Percentiles rank a stretch among this genome's conserved stretches.
These are phyloP conservation scores for Hemileia vastatrix DNA, from an alignment of 1,284 basidiomycete species.

Conservation along the genomic window DNA sequence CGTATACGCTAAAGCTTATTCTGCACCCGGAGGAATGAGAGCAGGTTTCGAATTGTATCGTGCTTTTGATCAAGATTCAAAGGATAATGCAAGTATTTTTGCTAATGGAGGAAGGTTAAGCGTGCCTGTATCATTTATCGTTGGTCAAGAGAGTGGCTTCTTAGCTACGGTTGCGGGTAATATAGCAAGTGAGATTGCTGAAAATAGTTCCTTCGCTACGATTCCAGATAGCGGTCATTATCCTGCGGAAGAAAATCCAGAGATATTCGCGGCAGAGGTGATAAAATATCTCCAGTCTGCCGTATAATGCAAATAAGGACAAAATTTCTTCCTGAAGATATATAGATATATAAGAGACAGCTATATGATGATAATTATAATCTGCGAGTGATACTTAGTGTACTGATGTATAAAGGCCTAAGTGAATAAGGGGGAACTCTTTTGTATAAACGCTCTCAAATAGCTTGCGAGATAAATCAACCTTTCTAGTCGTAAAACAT, in stretches of 20 bases:
- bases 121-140: slow-evolving; percentile 27
- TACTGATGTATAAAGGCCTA: no score
- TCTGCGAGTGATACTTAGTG: no score
- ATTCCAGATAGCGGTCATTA: slow-evolving; percentile 29
- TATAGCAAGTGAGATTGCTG: slow-evolving; percentile 28
- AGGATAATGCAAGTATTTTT: slow-evolving; percentile 25
- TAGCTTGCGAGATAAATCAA: no score
- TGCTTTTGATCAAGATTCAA: slow-evolving; percentile 27
- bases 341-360: no score
- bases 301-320: no score
- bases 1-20: slow-evolving; percentile 14
- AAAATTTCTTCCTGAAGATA: no score
- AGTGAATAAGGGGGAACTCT: no score
- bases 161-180: slow-evolving; percentile 26
- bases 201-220: slow-evolving; percentile 25
- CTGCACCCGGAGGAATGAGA: slow-evolving; percentile 28
- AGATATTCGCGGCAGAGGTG: no score
- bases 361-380: no score
- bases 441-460: no score
- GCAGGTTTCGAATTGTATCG: slow-evolving; percentile 33
- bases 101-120: slow-evolving; percentile 21
- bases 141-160: slow-evolving; percentile 26
- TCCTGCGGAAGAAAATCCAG: slow-evolving; percentile 33
- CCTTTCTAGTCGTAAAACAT: no score
- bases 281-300: no score